A percentile compares a stretch with the other conserved stretches of the same genome.
Evolutionary conservation across 1,139 yeast genomes (phyloP).

Genomic region (Dujonia santamariae): DNA sequence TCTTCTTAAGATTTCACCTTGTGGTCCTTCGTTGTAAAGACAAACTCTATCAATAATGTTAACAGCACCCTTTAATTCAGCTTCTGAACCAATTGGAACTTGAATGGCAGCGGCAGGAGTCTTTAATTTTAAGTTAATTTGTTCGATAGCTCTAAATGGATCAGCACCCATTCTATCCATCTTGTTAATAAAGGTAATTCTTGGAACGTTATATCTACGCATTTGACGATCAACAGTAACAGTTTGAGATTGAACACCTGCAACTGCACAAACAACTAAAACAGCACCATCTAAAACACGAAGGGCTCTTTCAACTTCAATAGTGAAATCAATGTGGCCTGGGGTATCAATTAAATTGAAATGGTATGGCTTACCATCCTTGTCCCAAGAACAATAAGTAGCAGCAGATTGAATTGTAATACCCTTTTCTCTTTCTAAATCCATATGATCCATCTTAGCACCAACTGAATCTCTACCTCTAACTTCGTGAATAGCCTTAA

Average conservation of each 20-base stretch:
- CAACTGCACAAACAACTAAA: conserved; percentile 94
- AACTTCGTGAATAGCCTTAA: conserved; percentile 96
- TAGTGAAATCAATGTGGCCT: conserved; percentile 97
- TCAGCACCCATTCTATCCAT: conserved; percentile 99
- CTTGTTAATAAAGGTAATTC: conserved; percentile 93
- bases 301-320: conserved; percentile 96
- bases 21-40: conserved; percentile 85
- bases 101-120: conserved; percentile 97
- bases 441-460: conserved; percentile 93
- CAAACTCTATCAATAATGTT: conserved; percentile 88
- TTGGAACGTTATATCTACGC: conserved; percentile 97
- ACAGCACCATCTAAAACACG: conserved; percentile 98
- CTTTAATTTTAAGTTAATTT: conserved; percentile 78
- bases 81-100: conserved; percentile 95
- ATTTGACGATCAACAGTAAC: conserved; percentile 98
- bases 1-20: conserved; percentile 71
- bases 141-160: conserved; percentile 93
- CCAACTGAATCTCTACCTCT: conserved; percentile 98
- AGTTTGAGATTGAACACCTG: conserved; percentile 98
- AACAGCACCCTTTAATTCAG: conserved; percentile 80
- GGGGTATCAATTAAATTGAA: conserved; percentile 96
- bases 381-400: conserved; percentile 95
- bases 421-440: conserved; percentile 93
- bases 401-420: conserved; percentile 99
- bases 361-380: conserved; percentile 66